Evolutionary conservation across 139 green algal species (phyloP).

Genomic region (Coccomyxa sp.): DNA sequence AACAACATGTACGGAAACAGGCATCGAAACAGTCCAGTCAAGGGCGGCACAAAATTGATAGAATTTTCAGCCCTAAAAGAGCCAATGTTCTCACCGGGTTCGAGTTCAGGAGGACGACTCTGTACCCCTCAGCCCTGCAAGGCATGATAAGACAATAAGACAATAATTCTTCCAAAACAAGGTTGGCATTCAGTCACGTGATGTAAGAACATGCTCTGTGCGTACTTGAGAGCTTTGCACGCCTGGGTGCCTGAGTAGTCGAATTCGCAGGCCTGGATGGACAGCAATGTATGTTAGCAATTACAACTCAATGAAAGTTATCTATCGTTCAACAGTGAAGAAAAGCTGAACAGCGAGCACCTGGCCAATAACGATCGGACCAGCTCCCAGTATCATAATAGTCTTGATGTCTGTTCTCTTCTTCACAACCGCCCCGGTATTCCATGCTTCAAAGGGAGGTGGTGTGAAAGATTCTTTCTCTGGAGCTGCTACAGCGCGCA

Average conservation of each 20-base stretch:
- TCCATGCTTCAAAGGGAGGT: slow-evolving; percentile 27
- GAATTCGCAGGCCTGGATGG: slow-evolving; percentile 94
- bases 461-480: background rate
- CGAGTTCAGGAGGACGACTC: slow-evolving; percentile 95
- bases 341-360: slow-evolving; percentile 20
- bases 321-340: background rate
- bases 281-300: background rate
- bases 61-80: background rate
- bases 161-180: background rate
- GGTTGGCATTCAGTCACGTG: background rate
- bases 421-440: slow-evolving; percentile 21
- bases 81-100: slow-evolving; percentile 76
- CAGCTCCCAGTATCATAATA: slow-evolving; percentile 91
- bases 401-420: slow-evolving; percentile 78
- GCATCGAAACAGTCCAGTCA: no score
- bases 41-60: background rate
- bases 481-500: slow-evolving; percentile 6
- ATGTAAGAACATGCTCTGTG: background rate
- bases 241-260: slow-evolving; percentile 98
- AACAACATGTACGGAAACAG: no score
- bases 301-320: background rate
- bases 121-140: slow-evolving; percentile 89
- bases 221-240: slow-evolving; percentile 92
- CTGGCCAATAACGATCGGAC: slow-evolving; percentile 99
- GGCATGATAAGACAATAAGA: background rate